These are phyloP conservation scores for Eucalyptus cloeziana DNA, from an alignment of 345 rosid species.

Conservation along the genomic window DNA sequence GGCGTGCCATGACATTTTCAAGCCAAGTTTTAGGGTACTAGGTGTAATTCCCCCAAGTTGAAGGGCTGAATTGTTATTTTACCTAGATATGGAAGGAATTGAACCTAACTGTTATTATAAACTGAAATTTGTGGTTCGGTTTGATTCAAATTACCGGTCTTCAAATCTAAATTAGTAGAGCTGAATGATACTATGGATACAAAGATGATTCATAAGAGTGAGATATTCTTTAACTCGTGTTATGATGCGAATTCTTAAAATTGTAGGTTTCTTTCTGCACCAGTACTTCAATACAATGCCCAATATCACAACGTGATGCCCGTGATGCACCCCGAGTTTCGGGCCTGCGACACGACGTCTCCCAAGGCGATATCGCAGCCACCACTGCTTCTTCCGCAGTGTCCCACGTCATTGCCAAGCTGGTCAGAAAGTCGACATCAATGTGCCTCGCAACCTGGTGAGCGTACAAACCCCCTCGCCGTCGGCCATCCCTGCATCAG, in stretches of 20 bases:
- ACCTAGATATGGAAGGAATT: neutral
- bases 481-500: slow-evolving; percentile 5
- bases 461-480: slow-evolving; percentile 22
- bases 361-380: slow-evolving; percentile 77
- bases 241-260: neutral
- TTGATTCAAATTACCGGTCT: neutral
- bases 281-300: slow-evolving; percentile 69
- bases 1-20: neutral
- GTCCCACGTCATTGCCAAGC: slow-evolving; percentile 83
- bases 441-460: slow-evolving; percentile 27
- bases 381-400: slow-evolving; percentile 77
- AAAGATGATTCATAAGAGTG: neutral
- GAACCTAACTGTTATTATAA: neutral
- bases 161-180: neutral
- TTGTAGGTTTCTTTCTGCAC: neutral
- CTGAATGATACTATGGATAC: neutral
- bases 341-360: slow-evolving; percentile 56
- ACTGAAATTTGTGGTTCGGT: neutral
- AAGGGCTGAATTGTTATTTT: neutral
- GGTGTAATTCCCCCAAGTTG: neutral
- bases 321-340: slow-evolving; percentile 70
- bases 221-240: neutral
- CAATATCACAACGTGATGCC: slow-evolving; percentile 89
- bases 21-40: neutral
- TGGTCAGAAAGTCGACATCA: slow-evolving; percentile 84